Conservation (phyloP, 1,139 yeast species). For the Diutina siamensis region DNA sequence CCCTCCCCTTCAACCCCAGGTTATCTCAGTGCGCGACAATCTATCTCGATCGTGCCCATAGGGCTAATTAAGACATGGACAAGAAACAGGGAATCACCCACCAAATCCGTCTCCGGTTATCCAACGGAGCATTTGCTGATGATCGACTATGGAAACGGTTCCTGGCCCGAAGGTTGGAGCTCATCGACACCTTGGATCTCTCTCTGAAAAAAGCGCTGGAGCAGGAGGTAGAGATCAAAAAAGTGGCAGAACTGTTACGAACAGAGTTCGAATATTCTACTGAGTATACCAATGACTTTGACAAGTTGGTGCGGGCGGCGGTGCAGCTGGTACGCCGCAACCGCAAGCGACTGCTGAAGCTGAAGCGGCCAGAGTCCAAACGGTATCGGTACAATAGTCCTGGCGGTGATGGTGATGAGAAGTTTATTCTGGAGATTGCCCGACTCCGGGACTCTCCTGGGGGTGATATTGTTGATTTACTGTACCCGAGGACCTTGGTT, state of each 20-base stretch:
- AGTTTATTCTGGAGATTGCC: slow-evolving; percentile 1
- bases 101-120: slow-evolving; percentile 55
- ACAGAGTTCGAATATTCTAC: slow-evolving; percentile 63
- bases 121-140: slow-evolving; percentile 46
- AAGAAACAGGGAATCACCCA: slow-evolving; percentile 56
- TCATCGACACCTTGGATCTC: slow-evolving; percentile 71
- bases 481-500: not conserved
- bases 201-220: slow-evolving; percentile 81
- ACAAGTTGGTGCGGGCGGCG: slow-evolving; percentile 83
- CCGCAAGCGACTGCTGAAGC: slow-evolving; percentile 21
- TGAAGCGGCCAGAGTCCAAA: not conserved
- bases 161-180: slow-evolving; percentile 75
- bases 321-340: slow-evolving; percentile 53
- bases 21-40: too few species aligned
- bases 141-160: slow-evolving; percentile 82
- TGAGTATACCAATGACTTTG: slow-evolving; percentile 58
- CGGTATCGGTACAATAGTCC: not conserved
- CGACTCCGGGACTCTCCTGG: not conserved
- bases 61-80: slow-evolving; percentile 7
- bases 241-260: slow-evolving; percentile 67
- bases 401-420: not conserved
- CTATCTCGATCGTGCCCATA: too few species aligned
- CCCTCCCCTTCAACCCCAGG: too few species aligned
- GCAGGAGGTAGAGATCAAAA: slow-evolving; percentile 69
- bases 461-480: not conserved